Base-by-base conservation (phyloP, 177 flowering plant species). In the Vitis hybrid region DNA sequence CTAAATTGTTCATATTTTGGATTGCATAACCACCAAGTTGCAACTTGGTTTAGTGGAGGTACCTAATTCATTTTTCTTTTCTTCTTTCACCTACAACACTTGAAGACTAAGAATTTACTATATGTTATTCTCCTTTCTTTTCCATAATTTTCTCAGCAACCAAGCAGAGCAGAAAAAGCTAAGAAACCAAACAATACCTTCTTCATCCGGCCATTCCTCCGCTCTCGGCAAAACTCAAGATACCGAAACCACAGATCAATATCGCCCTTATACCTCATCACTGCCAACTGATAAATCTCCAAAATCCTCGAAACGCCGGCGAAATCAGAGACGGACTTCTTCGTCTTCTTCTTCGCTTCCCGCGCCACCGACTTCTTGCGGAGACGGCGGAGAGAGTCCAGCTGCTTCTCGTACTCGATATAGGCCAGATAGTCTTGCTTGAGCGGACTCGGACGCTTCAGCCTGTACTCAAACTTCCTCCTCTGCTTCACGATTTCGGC, bases 211-310 rank as follows among this genome's bases (percentile, higher is more conserved):
- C 98, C 97, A 73, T 89, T 87, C 59, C 80, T 80, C 11, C 76
- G 75, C 72, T 80, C 77, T 56, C 84, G 81, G 60, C 98, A 91
- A 51, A 83, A 93, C 85, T 95, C 98, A 50, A 95, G 80, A 75
- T 91, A 95, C 76, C 80, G 81, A 76, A 93, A 91, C 99, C 99
- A 95, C 31, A 95, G 78, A 68, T 82, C 82, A 51, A 95, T 31
- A 69, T 95, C 99, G 13, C 97, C 98, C 77, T 95, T 95, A 72
- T 70, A 90, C 71, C 91, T 66, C 74, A 57, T 78, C 9, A 81
- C 78, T 0, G 92, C 97, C 60, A 82, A 66, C 52, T 86, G 70
- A 71, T 81, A 92, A 50, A 89, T 68, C 59, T 82, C 87, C 14
- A 89, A 29, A 51, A 94, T 87, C 81, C 92, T 79, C 34, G 81